phyloP scores from a whole-genome alignment of 2,329 filamentous ascomycete genomes.

The Polychaeton citri region DNA sequence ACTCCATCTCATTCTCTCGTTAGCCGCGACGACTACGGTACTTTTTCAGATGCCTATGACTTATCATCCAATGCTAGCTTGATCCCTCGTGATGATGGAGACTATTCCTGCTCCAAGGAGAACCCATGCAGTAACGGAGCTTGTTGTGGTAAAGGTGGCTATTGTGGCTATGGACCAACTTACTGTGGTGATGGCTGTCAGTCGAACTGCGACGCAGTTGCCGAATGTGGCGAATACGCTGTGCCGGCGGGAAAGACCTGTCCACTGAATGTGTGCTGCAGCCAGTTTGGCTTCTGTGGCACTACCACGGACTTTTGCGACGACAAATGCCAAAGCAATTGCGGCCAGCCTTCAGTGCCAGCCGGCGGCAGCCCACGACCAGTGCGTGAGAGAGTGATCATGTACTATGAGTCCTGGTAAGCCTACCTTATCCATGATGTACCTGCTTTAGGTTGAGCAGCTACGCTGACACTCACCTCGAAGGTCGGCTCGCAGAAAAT shows the following conservation, averaged over 20 bases:
- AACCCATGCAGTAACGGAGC: neutral
- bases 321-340: neutral
- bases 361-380: neutral
- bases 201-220: constrained; percentile 6
- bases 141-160: constrained; percentile 1
- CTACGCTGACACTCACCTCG: too few relatives aligned
- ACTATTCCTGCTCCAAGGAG: neutral
- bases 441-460: neutral
- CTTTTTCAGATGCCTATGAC: neutral
- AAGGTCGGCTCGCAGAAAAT: too few relatives aligned
- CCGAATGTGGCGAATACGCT: constrained; percentile 8
- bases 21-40: neutral
- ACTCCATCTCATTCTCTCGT: too few relatives aligned
- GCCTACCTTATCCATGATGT: neutral
- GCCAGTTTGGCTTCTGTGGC: constrained; percentile 7
- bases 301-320: neutral
- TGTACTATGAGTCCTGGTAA: neutral
- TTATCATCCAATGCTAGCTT: neutral
- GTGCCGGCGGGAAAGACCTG: constrained; percentile 5
- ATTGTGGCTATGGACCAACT: constrained; percentile 2
- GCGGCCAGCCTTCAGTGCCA: neutral
- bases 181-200: constrained; percentile 5
- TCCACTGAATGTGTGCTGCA: constrained; percentile 11
- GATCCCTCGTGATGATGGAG: neutral
- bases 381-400: neutral